phyloP scores from a whole-genome alignment of 331 rosid species.

The Erythrophleum ivorense region DNA sequence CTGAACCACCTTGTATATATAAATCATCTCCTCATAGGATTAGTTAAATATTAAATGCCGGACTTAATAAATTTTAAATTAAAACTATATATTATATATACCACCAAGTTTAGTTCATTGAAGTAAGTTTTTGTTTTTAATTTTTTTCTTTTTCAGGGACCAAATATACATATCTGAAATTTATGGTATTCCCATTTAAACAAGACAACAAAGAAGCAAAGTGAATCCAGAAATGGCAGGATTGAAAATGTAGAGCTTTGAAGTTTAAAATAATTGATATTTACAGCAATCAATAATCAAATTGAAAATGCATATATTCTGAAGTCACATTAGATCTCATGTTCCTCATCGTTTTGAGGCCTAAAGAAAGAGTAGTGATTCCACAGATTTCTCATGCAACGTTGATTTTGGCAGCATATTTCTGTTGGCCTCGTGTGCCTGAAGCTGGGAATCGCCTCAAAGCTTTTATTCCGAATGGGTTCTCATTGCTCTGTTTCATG shows the following conservation, averaged over 20 bases:
- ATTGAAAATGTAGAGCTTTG: not conserved
- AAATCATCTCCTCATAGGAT: too few species aligned
- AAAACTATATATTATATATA: too few species aligned
- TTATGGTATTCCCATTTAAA: too few species aligned
- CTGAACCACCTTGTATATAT: too few species aligned
- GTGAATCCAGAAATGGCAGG: not conserved
- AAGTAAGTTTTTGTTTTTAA: too few species aligned
- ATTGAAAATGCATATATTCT: not conserved
- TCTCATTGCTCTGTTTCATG: constrained; percentile 60
- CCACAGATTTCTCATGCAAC: constrained; percentile 20
- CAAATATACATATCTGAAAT: too few species aligned
- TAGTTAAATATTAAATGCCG: too few species aligned
- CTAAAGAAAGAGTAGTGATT: not conserved
- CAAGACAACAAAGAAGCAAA: too few species aligned
- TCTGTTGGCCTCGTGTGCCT: constrained; percentile 27
- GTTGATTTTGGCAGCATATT: constrained; percentile 29
- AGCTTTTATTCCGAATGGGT: constrained; percentile 60
- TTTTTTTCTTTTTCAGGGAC: too few species aligned
- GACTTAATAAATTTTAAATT: too few species aligned
- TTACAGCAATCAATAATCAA: constrained; percentile 43
- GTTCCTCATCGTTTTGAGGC: not conserved
- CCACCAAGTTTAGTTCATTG: too few species aligned
- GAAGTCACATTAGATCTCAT: not conserved
- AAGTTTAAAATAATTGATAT: not conserved
- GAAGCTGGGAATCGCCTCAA: constrained; percentile 63